Evolutionary conservation across 768 basidiomycete species (phyloP).

Genomic region (Russula brevipes): DNA sequence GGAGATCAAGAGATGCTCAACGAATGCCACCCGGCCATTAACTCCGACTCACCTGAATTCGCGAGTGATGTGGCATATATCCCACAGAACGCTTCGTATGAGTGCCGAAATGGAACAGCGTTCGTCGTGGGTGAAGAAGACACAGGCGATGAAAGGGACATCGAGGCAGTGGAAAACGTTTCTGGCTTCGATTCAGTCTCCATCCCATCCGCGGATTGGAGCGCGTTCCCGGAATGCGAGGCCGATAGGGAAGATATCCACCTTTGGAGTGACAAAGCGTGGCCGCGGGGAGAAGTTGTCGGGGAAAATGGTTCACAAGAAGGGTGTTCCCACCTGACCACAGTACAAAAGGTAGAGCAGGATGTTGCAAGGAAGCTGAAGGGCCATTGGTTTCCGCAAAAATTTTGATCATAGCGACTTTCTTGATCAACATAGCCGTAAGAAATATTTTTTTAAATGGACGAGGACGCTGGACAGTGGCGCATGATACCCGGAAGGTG

Average conservation of each 20-base stretch:
- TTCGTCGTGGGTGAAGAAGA: not conserved
- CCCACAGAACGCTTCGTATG: not conserved
- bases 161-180: not conserved
- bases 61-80: not conserved
- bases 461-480: not conserved
- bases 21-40: not conserved
- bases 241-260: not conserved
- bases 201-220: not conserved
- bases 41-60: not conserved
- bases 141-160: not conserved
- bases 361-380: constrained; percentile 55
- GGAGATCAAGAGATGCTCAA: not conserved
- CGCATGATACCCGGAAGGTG: not conserved
- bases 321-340: constrained; percentile 15
- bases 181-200: not conserved
- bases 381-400: constrained; percentile 65
- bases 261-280: constrained; percentile 11
- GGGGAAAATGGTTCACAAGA: not conserved
- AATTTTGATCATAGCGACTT: constrained; percentile 35
- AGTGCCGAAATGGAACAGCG: not conserved
- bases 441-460: not conserved
- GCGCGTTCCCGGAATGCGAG: not conserved
- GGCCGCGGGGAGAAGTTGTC: constrained; percentile 7
- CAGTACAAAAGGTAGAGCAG: constrained; percentile 46
- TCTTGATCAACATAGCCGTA: not conserved